These are phyloP conservation scores for Amauroascus verrucosus DNA, from an alignment of 2,329 filamentous ascomycete species.

Conservation along the genomic window DNA sequence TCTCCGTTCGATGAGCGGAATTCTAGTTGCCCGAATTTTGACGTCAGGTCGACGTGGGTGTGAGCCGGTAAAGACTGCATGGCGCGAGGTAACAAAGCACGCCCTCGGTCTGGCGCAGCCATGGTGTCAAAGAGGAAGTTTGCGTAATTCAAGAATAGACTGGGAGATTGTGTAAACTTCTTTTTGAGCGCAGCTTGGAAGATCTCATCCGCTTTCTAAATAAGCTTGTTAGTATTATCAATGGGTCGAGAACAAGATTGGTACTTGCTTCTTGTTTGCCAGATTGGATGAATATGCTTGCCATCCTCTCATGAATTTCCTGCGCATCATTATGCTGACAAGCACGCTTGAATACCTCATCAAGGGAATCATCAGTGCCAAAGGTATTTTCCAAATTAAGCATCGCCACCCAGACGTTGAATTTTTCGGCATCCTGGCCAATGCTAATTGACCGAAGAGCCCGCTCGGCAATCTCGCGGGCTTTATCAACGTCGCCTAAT, in stretches of 20 bases:
- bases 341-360: constrained; percentile 80
- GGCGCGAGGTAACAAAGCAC: constrained; percentile 69
- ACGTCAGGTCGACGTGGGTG: constrained; percentile 63
- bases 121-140: constrained; percentile 75
- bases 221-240: constrained; percentile 19
- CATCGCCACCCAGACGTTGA: constrained; percentile 90
- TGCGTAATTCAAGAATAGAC: constrained; percentile 90
- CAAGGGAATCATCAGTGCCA: constrained; percentile 68
- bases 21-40: constrained; percentile 84
- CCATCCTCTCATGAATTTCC: constrained; percentile 78
- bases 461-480: constrained; percentile 79
- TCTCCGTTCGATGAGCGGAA: constrained; percentile 76
- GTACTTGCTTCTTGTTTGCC: constrained; percentile 66
- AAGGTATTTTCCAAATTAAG: constrained; percentile 91
- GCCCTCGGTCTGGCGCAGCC: constrained; percentile 59
- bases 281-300: constrained; percentile 90
- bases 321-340: constrained; percentile 89
- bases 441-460: constrained; percentile 86
- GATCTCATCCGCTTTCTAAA: constrained; percentile 78
- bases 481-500: constrained; percentile 77
- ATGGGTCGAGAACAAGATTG: background rate
- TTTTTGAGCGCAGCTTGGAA: constrained; percentile 85
- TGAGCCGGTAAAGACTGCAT: constrained; percentile 66
- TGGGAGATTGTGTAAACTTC: constrained; percentile 70
- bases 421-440: constrained; percentile 79